phyloP scores from a whole-genome alignment of 352 stramenopile species.

The Pseudoperonospora humuli region DNA sequence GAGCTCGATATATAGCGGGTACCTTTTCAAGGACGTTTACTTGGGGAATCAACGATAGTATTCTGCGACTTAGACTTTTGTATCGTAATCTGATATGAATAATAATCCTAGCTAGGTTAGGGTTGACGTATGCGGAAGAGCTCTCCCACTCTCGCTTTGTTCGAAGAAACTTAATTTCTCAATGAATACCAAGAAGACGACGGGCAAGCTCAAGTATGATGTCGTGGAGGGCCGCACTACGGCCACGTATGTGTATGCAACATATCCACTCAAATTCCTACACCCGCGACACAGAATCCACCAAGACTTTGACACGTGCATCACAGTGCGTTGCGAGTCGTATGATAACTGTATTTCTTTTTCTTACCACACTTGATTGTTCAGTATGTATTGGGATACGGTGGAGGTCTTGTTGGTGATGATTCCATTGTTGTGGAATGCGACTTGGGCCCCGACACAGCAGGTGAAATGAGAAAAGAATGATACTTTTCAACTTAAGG shows the following conservation, averaged over 20 bases:
- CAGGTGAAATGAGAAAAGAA: conserved; percentile 27
- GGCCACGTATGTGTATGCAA: conserved; percentile 69
- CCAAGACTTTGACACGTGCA: conserved; percentile 57
- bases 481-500: not conserved
- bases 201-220: conserved; percentile 63
- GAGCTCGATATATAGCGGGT: no score
- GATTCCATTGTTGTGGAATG: conserved; percentile 66
- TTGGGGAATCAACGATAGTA: no score
- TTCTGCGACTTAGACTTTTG: no score
- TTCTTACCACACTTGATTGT: no score
- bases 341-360: not conserved
- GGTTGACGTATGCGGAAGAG: no score
- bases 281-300: conserved; percentile 57
- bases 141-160: no score
- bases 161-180: no score
- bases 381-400: conserved; percentile 85
- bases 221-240: conserved; percentile 51
- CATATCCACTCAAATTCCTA: conserved; percentile 85
- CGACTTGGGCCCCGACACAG: conserved; percentile 29
- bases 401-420: conserved; percentile 69
- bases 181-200: conserved; percentile 4
- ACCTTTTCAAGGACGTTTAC: no score
- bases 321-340: conserved; percentile 44
- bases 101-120: no score
- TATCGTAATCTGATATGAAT: no score